Evolutionary conservation across 148 eudicot genomes (phyloP).

Genomic region (Fagopyrum homotropicum): DNA sequence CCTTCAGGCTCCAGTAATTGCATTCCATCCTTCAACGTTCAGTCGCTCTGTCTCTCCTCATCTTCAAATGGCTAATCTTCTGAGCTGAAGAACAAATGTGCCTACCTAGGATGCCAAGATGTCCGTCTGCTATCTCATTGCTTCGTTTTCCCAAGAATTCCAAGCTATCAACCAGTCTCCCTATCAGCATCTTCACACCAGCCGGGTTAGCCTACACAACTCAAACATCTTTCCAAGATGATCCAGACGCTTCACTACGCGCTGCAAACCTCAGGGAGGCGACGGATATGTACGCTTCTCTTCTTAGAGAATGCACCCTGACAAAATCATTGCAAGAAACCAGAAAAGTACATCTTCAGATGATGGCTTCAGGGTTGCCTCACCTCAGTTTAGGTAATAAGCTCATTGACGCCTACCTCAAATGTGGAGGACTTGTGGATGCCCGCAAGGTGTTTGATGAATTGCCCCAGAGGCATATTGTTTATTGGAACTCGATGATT

Average conservation of each 20-base stretch:
- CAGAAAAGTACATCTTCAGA: slow-evolving; percentile 22
- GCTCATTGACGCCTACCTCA: slow-evolving; percentile 23
- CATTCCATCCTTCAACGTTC: background rate
- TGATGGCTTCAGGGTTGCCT: slow-evolving; percentile 25
- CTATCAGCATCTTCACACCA: background rate
- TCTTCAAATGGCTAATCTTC: background rate
- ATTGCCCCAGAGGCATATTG: slow-evolving; percentile 29
- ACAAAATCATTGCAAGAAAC: slow-evolving; percentile 18
- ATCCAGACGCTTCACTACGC: background rate
- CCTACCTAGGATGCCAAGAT: background rate
- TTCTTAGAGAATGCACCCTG: slow-evolving; percentile 22
- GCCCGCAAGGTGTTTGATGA: slow-evolving; percentile 39
- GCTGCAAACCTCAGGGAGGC: slow-evolving; percentile 11
- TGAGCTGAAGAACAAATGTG: background rate
- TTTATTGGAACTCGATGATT: slow-evolving; percentile 37
- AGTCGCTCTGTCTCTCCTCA: background rate
- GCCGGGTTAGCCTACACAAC: background rate
- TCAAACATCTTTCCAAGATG: background rate
- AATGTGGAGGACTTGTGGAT: slow-evolving; percentile 24
- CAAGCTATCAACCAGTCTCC: background rate
- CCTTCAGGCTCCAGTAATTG: too few relatives aligned
- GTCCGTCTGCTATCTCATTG: background rate
- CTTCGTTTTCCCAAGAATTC: background rate
- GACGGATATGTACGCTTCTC: slow-evolving; percentile 14
- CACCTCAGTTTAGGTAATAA: slow-evolving; percentile 23